Evolutionary conservation across 2,329 filamentous ascomycete species (phyloP), one percentile per base, ranked within the genome.

Genomic region (Fusarium citri): DNA sequence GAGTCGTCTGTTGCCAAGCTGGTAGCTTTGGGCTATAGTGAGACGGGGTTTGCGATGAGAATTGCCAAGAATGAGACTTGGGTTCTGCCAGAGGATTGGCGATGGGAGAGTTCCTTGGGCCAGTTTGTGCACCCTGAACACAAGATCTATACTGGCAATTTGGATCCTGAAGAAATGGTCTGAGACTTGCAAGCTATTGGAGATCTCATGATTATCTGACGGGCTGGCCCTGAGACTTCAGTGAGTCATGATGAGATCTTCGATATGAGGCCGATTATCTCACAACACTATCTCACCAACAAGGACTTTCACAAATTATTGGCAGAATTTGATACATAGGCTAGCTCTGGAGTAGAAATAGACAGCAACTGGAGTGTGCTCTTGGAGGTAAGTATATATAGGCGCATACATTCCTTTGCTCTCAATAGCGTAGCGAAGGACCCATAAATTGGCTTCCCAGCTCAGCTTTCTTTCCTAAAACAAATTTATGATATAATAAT

Each of bases 91-190:
- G 26, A 45, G 28, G 46, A 40, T 12, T 68, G 64, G 58, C 18
- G 11, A 18, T 64, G 64, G 65, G 58, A 58, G 28, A 31, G 34
- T n/a, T 54, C 42, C 3, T 42, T 43, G 11, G 31, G 43, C 1
- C 43, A 30, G 31, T 68, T 53, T 54, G 58, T 68, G 15, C 51
- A 68, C 23, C 37, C 42, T 26, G 43, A 51, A 7, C 48, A 31
- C 16, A 64, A 63, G 25, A 37, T 8, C 12, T 68, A 59, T 14
- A 42, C 30, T 8, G 43, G 45, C 8, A 68, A 68, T 7, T 15
- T 20, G 8, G 49, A 22, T 10, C 65, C 58, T 3, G 48, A 55
- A 34, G 41, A 68, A 8, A 64, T 68, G 53, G 58, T 68, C n/a
- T 64, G 34, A 68, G 22, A 7, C 12, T 9, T 15, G 6, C 14